Base-by-base conservation (phyloP, 305 asterid species). In the Plantago coronopus region DNA sequence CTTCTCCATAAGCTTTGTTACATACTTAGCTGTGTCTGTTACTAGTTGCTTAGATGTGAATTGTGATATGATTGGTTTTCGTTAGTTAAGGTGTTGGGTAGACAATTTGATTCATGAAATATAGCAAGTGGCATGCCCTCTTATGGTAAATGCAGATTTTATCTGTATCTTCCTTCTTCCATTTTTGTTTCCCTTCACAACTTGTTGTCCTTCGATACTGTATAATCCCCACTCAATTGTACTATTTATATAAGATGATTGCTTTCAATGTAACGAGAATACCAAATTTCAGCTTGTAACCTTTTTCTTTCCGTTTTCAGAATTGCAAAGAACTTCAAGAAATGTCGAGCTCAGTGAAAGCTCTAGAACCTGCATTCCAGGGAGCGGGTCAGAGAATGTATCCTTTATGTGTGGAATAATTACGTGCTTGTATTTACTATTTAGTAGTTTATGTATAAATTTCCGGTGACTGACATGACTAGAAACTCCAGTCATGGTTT, bases 301-400 rank as follows among this genome's bases (percentile, higher is more conserved):
- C 34, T 27, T 19, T 48, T 63, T 49, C 25, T 34, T 18, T 22
- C 65, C 57, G 12, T 15, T 38, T 38, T 54, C 68, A 51, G 73
- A 54, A 48, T 49, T 20, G 59, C 61, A 60, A 68, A 65, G 65
- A 67, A 46, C 31, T 69, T 50, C 57, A n/a, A 67, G 69, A 21
- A 61, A 83, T 81, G 91, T 71, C 88, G 65, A 66, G 27, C 57
- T 42, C 84, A 17, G 65, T 71, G 60, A 83, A 79, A 73, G 58
- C 73, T 62, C 65, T 79, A 63, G 91, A 84, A 66, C 88, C 88
- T 48, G 91, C 86, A 71, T 84, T 84, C 61, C 91, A 84, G 72
- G 83, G 81, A 73, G 77, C 76, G 18, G 91, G 91, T 56, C 91
- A 84, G 76, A 84, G 62, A 77, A 69, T 69, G 91, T 81, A 84